A percentile compares a stretch with the other conserved stretches of the same genome.
Conservation (phyloP, 805 yeast species). For the Candida argentea region DNA sequence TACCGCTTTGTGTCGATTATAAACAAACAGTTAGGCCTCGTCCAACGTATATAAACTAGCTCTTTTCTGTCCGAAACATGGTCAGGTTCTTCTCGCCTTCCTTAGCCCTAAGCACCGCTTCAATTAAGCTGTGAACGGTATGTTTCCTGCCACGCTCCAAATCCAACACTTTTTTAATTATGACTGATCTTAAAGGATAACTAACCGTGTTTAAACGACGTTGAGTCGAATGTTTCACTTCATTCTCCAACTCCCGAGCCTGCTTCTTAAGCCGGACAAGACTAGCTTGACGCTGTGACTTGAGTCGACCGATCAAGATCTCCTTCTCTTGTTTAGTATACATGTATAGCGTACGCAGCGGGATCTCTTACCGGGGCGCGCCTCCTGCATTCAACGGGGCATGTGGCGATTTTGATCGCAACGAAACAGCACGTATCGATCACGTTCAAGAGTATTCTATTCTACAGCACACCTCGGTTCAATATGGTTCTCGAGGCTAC, state of each 20-base stretch:
- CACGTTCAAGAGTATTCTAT: background rate
- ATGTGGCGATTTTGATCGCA: background rate
- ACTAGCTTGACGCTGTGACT: conserved; percentile 12
- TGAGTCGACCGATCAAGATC: conserved; percentile 20
- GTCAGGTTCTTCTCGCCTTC: too few species aligned
- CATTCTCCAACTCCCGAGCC: conserved; percentile 13
- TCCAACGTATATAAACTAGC: too few species aligned
- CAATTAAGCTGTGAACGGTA: conserved; percentile 5
- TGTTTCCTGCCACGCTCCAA: conserved; percentile 32
- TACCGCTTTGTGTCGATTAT: too few species aligned
- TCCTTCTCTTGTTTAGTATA: conserved; percentile 27
- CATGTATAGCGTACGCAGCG: too few species aligned
- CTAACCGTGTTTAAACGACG: conserved; percentile 37
- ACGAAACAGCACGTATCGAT: background rate
- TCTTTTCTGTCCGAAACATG: too few species aligned
- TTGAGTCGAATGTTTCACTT: conserved; percentile 25
- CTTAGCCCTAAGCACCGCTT: conserved; percentile 5
- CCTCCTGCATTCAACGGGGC: background rate
- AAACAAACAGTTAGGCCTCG: too few species aligned
- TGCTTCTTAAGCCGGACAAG: conserved; percentile 15
- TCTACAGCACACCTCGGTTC: conserved; percentile 2
- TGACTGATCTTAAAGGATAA: conserved; percentile 40
- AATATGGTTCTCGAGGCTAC: conserved; percentile 93
- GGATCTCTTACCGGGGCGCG: too few species aligned
- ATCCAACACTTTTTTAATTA: conserved; percentile 31